These are phyloP conservation scores for Colletotrichum liaoningense DNA, from an alignment of 2,329 filamentous ascomycete species.

Conservation along the genomic window DNA sequence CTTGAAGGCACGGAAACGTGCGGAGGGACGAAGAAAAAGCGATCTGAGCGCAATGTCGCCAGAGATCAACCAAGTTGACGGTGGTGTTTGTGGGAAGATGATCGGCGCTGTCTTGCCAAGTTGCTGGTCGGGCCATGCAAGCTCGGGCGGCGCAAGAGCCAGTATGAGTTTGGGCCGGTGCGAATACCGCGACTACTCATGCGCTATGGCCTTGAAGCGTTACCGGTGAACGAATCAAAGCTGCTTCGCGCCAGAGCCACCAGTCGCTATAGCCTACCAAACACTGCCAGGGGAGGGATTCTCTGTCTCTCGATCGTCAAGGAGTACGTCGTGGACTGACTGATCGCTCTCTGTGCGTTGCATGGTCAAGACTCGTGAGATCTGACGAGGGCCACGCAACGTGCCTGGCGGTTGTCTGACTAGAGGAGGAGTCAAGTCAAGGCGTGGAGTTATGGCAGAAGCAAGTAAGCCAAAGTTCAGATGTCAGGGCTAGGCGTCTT, in stretches of 20 bases:
- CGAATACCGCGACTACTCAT: background rate
- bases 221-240: slow-evolving; percentile 12
- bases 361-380: slow-evolving; percentile 2
- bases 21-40: slow-evolving; percentile 8
- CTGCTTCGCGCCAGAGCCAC: background rate
- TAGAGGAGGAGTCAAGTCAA: slow-evolving; percentile 10
- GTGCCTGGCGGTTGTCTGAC: slow-evolving; percentile 5
- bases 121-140: slow-evolving; percentile 7
- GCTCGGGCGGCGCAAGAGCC: slow-evolving; percentile 18
- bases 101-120: slow-evolving; percentile 7
- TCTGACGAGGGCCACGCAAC: slow-evolving; percentile 20
- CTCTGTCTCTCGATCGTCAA: background rate
- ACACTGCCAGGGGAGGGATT: background rate
- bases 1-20: background rate
- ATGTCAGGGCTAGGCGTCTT: slow-evolving; percentile 17
- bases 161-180: background rate
- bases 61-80: slow-evolving; percentile 17
- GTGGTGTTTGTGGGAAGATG: background rate
- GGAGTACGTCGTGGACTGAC: background rate
- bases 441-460: slow-evolving; percentile 7
- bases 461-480: slow-evolving; percentile 3
- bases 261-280: background rate
- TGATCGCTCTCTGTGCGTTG: background rate
- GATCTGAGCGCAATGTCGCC: slow-evolving; percentile 23
- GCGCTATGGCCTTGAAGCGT: slow-evolving; percentile 8